phyloP scores from a whole-genome alignment of 2,329 filamentous ascomycete genomes.

The Alternaria sp. region DNA sequence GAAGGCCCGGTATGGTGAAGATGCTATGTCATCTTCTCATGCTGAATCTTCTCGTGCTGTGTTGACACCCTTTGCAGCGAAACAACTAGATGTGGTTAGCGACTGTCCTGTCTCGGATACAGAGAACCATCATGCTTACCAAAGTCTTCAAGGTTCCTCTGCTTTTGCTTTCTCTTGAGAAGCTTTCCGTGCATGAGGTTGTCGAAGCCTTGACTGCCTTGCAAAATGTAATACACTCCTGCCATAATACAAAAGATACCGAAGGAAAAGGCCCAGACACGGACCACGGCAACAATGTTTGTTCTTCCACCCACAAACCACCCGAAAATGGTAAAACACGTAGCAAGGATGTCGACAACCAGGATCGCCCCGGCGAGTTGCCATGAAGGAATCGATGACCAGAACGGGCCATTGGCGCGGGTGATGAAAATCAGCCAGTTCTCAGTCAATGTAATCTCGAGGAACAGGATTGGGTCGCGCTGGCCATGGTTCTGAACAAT shows the following conservation, averaged over 20 bases:
- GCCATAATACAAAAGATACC: slow-evolving; percentile 87
- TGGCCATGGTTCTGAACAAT: slow-evolving; percentile 90
- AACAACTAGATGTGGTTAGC: slow-evolving; percentile 73
- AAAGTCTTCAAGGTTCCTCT: slow-evolving; percentile 87
- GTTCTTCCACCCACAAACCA: slow-evolving; percentile 77
- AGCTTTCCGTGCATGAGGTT: slow-evolving; percentile 94
- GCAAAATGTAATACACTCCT: slow-evolving; percentile 79
- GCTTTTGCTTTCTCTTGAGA: slow-evolving; percentile 81
- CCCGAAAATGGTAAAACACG: slow-evolving; percentile 85
- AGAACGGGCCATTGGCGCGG: slow-evolving; percentile 90
- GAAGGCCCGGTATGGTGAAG: background rate
- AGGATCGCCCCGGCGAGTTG: slow-evolving; percentile 81
- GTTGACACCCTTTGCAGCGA: slow-evolving; percentile 89
- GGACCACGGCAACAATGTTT: slow-evolving; percentile 82
- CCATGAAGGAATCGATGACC: slow-evolving; percentile 88
- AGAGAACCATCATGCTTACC: slow-evolving; percentile 64
- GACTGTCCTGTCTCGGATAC: background rate
- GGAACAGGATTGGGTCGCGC: slow-evolving; percentile 83
- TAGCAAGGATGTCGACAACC: slow-evolving; percentile 82
- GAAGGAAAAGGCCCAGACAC: slow-evolving; percentile 91
- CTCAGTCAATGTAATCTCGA: slow-evolving; percentile 88
- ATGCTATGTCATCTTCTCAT: slow-evolving; percentile 75
- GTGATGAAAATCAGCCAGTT: slow-evolving; percentile 98
- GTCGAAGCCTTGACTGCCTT: slow-evolving; percentile 82
- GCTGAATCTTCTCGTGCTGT: slow-evolving; percentile 88